These are phyloP conservation scores for Polyplosphaeria fusca DNA, from an alignment of 495 filamentous ascomycete genomes.

Conservation along the genomic window DNA sequence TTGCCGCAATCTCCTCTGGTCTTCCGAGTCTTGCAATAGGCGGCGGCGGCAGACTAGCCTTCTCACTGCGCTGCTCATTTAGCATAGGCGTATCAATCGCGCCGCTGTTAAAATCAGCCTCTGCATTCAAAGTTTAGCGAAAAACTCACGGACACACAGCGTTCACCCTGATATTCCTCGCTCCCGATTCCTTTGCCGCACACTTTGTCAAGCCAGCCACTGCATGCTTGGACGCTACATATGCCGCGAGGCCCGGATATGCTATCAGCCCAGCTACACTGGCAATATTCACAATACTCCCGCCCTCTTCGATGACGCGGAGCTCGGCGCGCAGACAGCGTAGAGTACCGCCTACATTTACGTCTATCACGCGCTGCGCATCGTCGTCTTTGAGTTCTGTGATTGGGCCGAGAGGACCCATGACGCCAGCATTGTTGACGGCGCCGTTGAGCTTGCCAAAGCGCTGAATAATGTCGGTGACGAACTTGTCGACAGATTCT, in stretches of 20 bases:
- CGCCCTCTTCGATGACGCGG: constrained; percentile 9
- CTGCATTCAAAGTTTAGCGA: too few species aligned
- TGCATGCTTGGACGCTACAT: constrained; percentile 51
- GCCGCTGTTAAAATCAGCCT: too few species aligned
- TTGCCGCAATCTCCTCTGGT: too few species aligned
- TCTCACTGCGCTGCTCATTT: too few species aligned
- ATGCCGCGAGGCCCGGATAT: constrained; percentile 48
- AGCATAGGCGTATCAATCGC: too few species aligned
- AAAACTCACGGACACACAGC: too few species aligned
- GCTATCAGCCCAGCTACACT: constrained; percentile 54
- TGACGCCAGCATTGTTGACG: constrained; percentile 38
- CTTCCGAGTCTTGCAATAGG: too few species aligned
- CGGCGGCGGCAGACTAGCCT: too few species aligned
- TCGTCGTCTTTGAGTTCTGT: constrained; percentile 36
- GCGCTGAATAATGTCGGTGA: constrained; percentile 22
- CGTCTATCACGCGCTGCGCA: constrained; percentile 33
- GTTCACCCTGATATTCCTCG: constrained; percentile 56
- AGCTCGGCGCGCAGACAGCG: constrained; percentile 36
- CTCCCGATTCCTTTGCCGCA: constrained; percentile 56
- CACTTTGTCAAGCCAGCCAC: constrained; percentile 57
- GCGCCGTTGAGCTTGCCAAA: constrained; percentile 37
- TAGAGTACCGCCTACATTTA: constrained; percentile 38
- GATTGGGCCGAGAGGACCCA: background rate
- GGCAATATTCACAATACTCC: constrained; percentile 45
- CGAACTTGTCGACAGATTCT: too few species aligned